Conservation (phyloP, 306 rosid genomes). For the Rosa chinensis region DNA sequence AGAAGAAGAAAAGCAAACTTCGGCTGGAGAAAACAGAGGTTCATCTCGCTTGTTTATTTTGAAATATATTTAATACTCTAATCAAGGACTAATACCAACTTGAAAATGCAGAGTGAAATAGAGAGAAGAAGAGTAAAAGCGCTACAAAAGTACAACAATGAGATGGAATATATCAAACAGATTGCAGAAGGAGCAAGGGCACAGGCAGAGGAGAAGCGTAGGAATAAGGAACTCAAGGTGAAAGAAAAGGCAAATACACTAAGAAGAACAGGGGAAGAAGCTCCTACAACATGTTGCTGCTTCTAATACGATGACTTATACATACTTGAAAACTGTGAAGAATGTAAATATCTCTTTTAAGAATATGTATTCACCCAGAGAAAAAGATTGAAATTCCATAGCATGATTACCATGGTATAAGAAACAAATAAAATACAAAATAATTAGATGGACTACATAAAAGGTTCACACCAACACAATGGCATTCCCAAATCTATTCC, state of each 20-base stretch:
- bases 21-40: conserved; percentile 52
- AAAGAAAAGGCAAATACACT: conserved; percentile 53
- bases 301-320: conserved; percentile 33
- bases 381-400: conserved; percentile 7
- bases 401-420: background rate
- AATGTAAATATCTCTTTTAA: conserved; percentile 26
- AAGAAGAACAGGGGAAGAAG: conserved; percentile 55
- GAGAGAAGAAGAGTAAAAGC: conserved; percentile 39
- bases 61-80: background rate
- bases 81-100: conserved; percentile 1
- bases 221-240: conserved; percentile 42
- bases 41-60: conserved; percentile 11
- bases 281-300: conserved; percentile 53
- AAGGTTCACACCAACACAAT: background rate
- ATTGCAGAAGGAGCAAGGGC: conserved; percentile 55
- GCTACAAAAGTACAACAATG: conserved; percentile 16
- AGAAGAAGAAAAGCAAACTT: conserved; percentile 45
- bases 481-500: conserved; percentile 6
- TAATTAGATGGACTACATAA: background rate
- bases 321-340: background rate
- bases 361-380: conserved; percentile 17
- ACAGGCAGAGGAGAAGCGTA: conserved; percentile 42
- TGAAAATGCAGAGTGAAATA: conserved; percentile 43
- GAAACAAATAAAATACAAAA: background rate
- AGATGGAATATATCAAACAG: conserved; percentile 33